Base-by-base conservation (phyloP, 176 grass and related monocot genomes). In the Juncus effusus region DNA sequence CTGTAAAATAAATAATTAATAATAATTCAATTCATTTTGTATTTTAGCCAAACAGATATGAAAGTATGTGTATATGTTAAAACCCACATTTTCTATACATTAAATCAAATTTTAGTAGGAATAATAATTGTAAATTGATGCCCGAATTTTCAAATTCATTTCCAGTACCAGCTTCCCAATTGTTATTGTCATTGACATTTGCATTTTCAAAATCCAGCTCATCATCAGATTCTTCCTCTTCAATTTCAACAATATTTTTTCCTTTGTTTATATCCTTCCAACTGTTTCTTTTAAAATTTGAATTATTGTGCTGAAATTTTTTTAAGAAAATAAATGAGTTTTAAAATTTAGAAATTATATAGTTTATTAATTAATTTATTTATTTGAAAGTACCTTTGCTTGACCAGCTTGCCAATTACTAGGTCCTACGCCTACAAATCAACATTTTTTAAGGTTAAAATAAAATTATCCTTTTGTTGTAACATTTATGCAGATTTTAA, bases 131-230 rank as follows among this genome's bases (percentile, higher is more conserved):
- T 47, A 9, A 47, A 47, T 47, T 47, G 44, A 47, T 47, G 9
- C 44, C 44, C 2, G 44, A 2, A 47, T 5, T 5, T 6, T 47
- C 44, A 47, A 9, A 47, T 0, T 5, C 4, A 47, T 47, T 47
- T 47, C 44, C 19, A 28, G 19, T 28, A 47, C 4, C 44, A 47
- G 4, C 9, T 47, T 16, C 67, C 42, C 4, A 19, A 40, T 16
- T 55, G 56, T 28, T 59, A 16, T 45, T 40, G 38, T 37, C 42
- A 45, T n/a, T 59, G 6, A 4, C 12, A 28, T 28, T 59, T 71
- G 56, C n/a, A 40, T 71, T 59, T 58, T 71, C 67, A 57, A 71
- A 71, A 51, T 59, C 54, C 56, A 58, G 19, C 41, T 59, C 66
- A 69, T 44, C 13, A 42, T 59, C 56, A 39, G 41, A 41, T 12